Percentiles rank a stretch among this genome's conserved stretches.
phyloP scores from a whole-genome alignment of 202 grass and related monocot species.

The Panicum virgatum region DNA sequence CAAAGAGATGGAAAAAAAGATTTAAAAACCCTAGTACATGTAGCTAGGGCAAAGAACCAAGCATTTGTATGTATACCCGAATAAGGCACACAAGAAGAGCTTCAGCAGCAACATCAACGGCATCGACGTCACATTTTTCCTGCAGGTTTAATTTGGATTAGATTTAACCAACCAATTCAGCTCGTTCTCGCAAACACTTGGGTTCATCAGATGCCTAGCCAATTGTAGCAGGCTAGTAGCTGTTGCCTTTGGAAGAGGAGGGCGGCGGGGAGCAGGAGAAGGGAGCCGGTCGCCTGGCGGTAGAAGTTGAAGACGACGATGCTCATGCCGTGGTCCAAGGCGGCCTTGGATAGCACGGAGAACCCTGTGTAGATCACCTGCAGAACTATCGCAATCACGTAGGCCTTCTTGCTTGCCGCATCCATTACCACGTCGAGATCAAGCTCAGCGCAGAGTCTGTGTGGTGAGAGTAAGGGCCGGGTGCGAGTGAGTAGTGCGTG shows the following conservation, averaged over 20 bases:
- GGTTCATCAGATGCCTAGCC: not conserved
- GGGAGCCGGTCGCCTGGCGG: conserved; percentile 42
- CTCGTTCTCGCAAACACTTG: not conserved
- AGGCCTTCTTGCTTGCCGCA: conserved; percentile 30
- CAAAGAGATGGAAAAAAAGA: not conserved
- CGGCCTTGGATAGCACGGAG: conserved; percentile 48
- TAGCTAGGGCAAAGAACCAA: not conserved
- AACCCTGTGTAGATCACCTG: conserved; percentile 39
- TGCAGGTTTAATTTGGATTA: not conserved
- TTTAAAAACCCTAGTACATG: not conserved
- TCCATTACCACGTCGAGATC: not conserved
- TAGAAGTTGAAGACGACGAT: conserved; percentile 57
- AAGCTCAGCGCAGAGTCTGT: not conserved
- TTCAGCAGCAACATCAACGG: conserved; percentile 29
- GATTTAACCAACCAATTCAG: not conserved
- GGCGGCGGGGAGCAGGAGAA: conserved; percentile 37
- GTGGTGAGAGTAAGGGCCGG: not conserved
- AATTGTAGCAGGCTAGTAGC: not conserved
- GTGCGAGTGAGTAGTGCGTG: no score
- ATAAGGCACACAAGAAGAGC: conserved; percentile 46
- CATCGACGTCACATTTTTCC: conserved; percentile 41
- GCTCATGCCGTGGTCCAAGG: conserved; percentile 50
- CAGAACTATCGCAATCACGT: conserved; percentile 35
- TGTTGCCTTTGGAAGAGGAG: conserved; percentile 43
- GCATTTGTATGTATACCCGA: conserved; percentile 34